Base-by-base conservation (phyloP, 2,329 filamentous ascomycete species). In the Cadophora sp. region DNA sequence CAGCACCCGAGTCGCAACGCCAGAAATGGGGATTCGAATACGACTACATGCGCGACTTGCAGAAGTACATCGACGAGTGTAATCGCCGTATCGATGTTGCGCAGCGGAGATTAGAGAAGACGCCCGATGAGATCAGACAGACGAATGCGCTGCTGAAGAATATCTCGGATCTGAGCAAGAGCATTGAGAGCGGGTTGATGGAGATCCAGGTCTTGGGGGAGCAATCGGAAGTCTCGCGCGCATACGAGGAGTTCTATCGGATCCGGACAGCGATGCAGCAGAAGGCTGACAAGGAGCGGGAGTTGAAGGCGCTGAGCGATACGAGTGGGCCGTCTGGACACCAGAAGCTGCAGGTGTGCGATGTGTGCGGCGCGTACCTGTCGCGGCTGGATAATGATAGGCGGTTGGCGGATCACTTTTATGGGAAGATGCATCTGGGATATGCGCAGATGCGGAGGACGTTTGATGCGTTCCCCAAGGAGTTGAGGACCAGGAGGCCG, bases 381-480 rank as follows among this genome's bases (percentile, higher is more conserved):
- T 94, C 90, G 70, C 84, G 96, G 24, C 85, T 99, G 39, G 96
- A 99, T 78, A 99, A 99, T 77, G 96, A 99, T 79, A 87, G 96
- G 43, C 87, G 96, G 36, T 80, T 99, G 76, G 96, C 96, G 22
- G 96, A 99, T 78, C 96, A 99, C 79, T 99, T 99, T 78, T 98
- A 97, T 80, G 96, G 96, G 24, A 99, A 99, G 84, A 99, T 99
- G 96, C 96, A 99, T 77, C 82, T 99, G 66, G 96, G 96, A 0
- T 99, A 98, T 78, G 96, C 96, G 18, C 93, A 97, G 81, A 99
- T 99, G 96, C 89, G 96, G 74, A 97, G 96, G 84, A 96, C 94
- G 3, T 94, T 88, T 75, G 94, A 97, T 65, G 83, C 87, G n/a
- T 88, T 99, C 70, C 91, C 91, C 61, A 94, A 94, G 80, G 94